Evolutionary conservation across 495 filamentous ascomycete species (phyloP), one percentile per base, ranked within the genome.

Genomic region (Sordaria brevicollis): DNA sequence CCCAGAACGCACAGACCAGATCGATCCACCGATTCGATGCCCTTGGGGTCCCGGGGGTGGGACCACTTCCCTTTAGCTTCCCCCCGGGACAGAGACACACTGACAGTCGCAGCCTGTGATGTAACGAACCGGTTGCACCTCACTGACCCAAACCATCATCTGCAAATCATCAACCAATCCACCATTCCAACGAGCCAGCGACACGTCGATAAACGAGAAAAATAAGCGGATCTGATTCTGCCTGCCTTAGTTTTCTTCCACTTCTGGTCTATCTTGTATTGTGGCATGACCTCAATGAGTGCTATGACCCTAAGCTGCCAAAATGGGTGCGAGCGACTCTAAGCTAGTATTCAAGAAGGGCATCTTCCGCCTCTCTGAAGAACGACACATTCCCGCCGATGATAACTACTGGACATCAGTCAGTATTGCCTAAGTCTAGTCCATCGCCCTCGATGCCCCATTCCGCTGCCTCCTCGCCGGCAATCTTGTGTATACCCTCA

Each of bases 261-360:
- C 49, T 31, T 13, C 25, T 2, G 49, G 5, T 17, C 17, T 6
- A 31, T 62, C 17, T 4, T 17, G 5, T 31, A 17, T 62, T 33
- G 13, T 62, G 49, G 49, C 49, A 62, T 62, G 11, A 62, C 33
- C 11, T 13, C 49, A 62, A 62, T 62, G 49, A 54, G 74, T 76
- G 75, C 65, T 65, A 76, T 74, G 72, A 68, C 65, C 68, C 21
- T 74, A 41, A 74, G 57, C 65, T 62, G 71, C 66, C 65, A 79
- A 68, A 11, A 99, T 99, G 95, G 95, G 95, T 79, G 95, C 95
- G 76, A 97, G 95, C 79, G 96, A 99, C 84, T 97, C 94, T 72
- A 99, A 99, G 88, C 90, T 97, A 75, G 92, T 93, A 75, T 98
- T 99, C 88, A 99, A 98, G 82, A 91, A 97, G 80, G 95, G 94